A percentile compares a stretch with the other conserved stretches of the same genome.
Evolutionary conservation across 768 basidiomycete species (phyloP).

Genomic region (Leccinum subtestaceum): DNA sequence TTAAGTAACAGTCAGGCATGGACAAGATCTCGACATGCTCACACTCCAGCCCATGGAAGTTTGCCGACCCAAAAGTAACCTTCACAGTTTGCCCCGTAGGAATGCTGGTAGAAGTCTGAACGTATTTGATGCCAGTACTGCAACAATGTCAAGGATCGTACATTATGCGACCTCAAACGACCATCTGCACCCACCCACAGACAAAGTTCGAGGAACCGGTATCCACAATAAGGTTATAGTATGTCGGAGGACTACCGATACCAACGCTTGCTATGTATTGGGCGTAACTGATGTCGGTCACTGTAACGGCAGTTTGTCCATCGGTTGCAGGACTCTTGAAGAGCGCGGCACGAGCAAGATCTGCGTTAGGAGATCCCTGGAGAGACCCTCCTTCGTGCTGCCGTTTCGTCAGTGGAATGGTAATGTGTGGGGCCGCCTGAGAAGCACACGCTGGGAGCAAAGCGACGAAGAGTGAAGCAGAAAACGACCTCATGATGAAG

Average conservation of each 20-base stretch:
- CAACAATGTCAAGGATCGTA: not conserved
- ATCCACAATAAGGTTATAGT: constrained; percentile 30
- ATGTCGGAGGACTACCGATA: constrained; percentile 26
- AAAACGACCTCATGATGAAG: constrained; percentile 13
- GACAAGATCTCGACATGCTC: not conserved
- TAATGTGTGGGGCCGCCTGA: not conserved
- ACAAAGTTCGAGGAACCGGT: constrained; percentile 33
- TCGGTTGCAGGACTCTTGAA: not conserved
- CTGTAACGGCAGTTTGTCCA: not conserved
- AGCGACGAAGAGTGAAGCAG: not conserved
- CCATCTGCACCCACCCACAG: constrained; percentile 11
- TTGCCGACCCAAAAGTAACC: constrained; percentile 9
- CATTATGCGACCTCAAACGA: not conserved
- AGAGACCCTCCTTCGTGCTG: constrained; percentile 10
- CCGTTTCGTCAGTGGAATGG: constrained; percentile 14
- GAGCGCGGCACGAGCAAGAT: constrained; percentile 14
- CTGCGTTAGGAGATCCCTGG: constrained; percentile 15
- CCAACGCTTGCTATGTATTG: constrained; percentile 24
- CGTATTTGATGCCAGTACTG: constrained; percentile 22
- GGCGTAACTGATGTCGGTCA: not conserved
- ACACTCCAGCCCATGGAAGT: constrained; percentile 37
- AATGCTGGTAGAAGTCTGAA: constrained; percentile 22
- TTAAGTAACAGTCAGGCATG: not conserved
- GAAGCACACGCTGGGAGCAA: constrained; percentile 9
- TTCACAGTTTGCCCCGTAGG: constrained; percentile 23